Base-by-base conservation (phyloP, 2,329 filamentous ascomycete species). In the Diplodia scrobiculata region DNA sequence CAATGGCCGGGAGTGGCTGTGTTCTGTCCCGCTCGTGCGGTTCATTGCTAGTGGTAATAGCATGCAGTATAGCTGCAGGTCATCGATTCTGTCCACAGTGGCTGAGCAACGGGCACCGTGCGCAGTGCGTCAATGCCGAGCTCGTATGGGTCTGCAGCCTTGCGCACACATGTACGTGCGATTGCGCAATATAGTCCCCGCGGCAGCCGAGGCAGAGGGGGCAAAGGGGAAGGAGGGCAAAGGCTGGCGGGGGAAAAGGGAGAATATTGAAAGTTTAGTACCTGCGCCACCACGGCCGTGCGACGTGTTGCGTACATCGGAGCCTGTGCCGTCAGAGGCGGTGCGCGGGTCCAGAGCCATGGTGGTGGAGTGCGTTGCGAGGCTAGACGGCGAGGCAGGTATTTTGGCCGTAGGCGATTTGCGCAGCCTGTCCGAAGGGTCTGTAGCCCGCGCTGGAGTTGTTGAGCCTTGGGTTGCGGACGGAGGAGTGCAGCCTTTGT, bases 231-330 rank as follows among this genome's bases (percentile, higher is more conserved):
- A 34, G 47, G 47, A 34, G 47, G 14, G 9, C 34, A 34, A 36
- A 52, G 60, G 60, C 36, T 63, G 55, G 17, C 32, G 41, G 41
- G n/a, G 41, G n/a, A 54, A 54, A 19, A 54, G 45, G 41, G 50
- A 66, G 55, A 67, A 58, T 52, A 53, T 34, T 51, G 54, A 19
- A 34, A 29, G 66, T 19, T 19, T 79, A 36, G 71, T 76, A 84
- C 83, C 90, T 69, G 90, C 91, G 74, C 91, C 91, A 73, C 91
- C 91, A 69, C 91, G 89, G 72, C 91, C 91, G 73, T 91, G 87
- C 48, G 89, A 91, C 54, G 76, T 71, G 62, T 75, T 72, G 65
- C 77, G 74, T 19, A 72, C 69, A 9, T 66, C 47, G 29, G 67
- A 68, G 32, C 67, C 68, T 10, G 63, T 54, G 34, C 67, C 69